Evolutionary conservation across 2,329 filamentous ascomycete genomes (phyloP).

Genomic region (Stemphylium beticola): DNA sequence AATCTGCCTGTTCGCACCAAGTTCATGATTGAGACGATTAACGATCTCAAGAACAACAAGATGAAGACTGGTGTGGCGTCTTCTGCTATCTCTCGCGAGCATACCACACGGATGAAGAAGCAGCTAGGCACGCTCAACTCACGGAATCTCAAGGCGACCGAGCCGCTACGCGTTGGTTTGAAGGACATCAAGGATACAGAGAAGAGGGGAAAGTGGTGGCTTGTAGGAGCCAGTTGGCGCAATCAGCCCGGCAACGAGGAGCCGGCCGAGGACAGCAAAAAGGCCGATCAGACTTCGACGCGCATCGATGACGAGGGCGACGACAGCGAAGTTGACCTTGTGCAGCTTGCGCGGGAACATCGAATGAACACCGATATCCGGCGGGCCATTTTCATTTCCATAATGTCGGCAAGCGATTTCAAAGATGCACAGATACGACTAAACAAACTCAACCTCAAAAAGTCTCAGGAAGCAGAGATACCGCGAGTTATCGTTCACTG

Average conservation of each 20-base stretch:
- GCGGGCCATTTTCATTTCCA: conserved; percentile 88
- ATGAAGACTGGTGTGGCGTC: conserved; percentile 76
- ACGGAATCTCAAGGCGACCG: conserved; percentile 71
- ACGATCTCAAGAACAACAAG: conserved; percentile 92
- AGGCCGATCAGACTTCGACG: conserved; percentile 20
- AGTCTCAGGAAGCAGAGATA: conserved; percentile 83
- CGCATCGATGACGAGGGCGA: conserved; percentile 26
- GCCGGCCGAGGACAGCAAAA: conserved; percentile 44
- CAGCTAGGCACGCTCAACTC: conserved; percentile 78
- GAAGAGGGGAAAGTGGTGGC: conserved; percentile 96
- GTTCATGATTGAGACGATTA: conserved; percentile 97
- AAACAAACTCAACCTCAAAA: conserved; percentile 82
- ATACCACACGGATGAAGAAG: conserved; percentile 88
- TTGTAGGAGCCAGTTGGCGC: conserved; percentile 91
- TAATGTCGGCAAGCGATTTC: conserved; percentile 84
- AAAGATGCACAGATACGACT: conserved; percentile 83
- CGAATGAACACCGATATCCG: conserved; percentile 87
- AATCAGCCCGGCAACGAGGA: conserved; percentile 48
- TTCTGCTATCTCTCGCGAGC: conserved; percentile 76
- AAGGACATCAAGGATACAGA: conserved; percentile 82
- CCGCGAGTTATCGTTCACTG: conserved; percentile 88
- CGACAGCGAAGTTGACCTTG: conserved; percentile 65
- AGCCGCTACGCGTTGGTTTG: conserved; percentile 82
- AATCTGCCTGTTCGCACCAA: conserved; percentile 86
- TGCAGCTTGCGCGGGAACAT: conserved; percentile 76